Evolutionary conservation across 345 rosid species (phyloP).

Genomic region (Linum tenue): DNA sequence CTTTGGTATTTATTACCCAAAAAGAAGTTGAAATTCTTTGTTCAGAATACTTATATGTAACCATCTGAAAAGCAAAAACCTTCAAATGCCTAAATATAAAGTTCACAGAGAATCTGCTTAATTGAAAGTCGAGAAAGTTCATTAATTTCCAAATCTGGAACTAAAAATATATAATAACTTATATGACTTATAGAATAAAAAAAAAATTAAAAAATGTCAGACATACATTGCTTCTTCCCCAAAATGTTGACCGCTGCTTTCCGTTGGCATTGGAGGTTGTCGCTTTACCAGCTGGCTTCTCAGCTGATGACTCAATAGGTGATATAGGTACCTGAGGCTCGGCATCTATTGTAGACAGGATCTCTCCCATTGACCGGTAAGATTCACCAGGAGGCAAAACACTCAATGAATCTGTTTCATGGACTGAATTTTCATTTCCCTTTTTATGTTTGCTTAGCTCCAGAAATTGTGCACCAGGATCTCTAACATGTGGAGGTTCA

Average conservation of each 20-base stretch:
- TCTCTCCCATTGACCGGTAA: constrained; percentile 64
- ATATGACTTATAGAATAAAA: neutral
- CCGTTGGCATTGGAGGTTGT: constrained; percentile 48
- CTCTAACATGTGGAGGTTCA: constrained; percentile 34
- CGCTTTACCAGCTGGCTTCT: constrained; percentile 50
- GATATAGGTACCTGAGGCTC: constrained; percentile 43
- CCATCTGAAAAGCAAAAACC: neutral
- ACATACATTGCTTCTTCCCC: constrained; percentile 93
- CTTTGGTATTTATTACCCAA: neutral
- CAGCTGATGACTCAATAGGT: constrained; percentile 52
- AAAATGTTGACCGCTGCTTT: constrained; percentile 56
- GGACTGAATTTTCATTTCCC: constrained; percentile 41
- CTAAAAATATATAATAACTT: neutral
- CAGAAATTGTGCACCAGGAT: constrained; percentile 30
- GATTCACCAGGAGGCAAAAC: constrained; percentile 54
- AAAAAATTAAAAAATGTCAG: constrained; percentile 8
- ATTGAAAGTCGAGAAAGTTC: neutral
- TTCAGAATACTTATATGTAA: too few relatives aligned
- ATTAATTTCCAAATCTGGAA: neutral
- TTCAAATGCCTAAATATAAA: neutral
- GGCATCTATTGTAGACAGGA: constrained; percentile 51
- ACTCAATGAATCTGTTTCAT: constrained; percentile 36
- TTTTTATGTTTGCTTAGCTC: constrained; percentile 47
- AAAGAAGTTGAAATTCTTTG: neutral
- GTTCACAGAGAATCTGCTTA: neutral